Percentiles rank a stretch among this genome's conserved stretches.
Conservation (phyloP, 73 alveolate genomes). For the Halteria grandinella region DNA sequence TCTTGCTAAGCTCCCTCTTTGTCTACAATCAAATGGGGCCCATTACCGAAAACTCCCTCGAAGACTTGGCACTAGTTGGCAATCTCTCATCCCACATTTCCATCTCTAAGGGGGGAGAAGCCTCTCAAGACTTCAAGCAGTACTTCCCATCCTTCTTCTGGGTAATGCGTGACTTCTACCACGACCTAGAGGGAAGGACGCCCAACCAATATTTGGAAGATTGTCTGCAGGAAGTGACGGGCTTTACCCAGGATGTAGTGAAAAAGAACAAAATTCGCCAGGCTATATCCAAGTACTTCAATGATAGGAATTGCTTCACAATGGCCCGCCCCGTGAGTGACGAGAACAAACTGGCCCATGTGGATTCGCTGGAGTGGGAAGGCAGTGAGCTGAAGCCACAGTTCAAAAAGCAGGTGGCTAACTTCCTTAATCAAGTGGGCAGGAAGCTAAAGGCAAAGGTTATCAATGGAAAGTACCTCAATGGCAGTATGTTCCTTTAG, state of each 20-base stretch:
- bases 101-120: conserved; percentile 68
- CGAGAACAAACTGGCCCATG: conserved; percentile 89
- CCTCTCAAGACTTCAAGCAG: not conserved
- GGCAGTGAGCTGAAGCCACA: conserved; percentile 79
- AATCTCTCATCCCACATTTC: conserved; percentile 86
- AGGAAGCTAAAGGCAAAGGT: conserved; percentile 76
- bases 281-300: conserved; percentile 84
- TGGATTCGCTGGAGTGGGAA: conserved; percentile 81
- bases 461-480: conserved; percentile 80
- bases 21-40: conserved; percentile 91
- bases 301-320: conserved; percentile 91
- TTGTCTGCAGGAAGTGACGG: conserved; percentile 74
- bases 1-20: conserved; percentile 83
- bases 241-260: conserved; percentile 74
- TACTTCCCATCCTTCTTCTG: conserved; percentile 29
- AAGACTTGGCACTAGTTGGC: conserved; percentile 86
- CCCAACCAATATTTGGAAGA: conserved; percentile 91
- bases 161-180: conserved; percentile 90
- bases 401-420: conserved; percentile 74
- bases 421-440: conserved; percentile 77
- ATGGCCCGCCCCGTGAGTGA: conserved; percentile 89
- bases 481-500: conserved; percentile 86
- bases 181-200: conserved; percentile 79
- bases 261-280: conserved; percentile 86
- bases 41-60: conserved; percentile 88